These are phyloP conservation scores for Kalaharituber pfeilii DNA, from an alignment of 2,329 filamentous ascomycete species.

Conservation along the genomic window DNA sequence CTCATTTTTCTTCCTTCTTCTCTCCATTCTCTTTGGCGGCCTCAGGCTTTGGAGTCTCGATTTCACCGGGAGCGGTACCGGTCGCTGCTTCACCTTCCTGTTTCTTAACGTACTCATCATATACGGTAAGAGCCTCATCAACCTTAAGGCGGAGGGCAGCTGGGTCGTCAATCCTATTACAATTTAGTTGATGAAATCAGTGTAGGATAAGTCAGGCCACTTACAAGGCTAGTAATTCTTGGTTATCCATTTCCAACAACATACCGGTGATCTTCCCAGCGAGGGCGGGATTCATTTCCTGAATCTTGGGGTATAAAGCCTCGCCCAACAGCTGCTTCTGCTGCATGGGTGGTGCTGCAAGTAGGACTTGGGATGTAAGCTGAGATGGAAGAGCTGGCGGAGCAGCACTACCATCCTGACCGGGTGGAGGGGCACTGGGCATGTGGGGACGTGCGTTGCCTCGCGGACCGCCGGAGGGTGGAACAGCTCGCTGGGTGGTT, in stretches of 20 bases:
- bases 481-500: conserved; percentile 28
- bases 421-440: conserved; percentile 27
- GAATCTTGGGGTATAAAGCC: conserved; percentile 96
- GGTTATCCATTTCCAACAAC: conserved; percentile 98
- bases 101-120: conserved; percentile 96
- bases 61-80: too few species aligned
- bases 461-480: conserved; percentile 7
- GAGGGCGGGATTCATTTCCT: conserved; percentile 80
- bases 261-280: conserved; percentile 99
- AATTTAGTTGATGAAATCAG: too few species aligned
- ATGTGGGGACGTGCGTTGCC: conserved; percentile 26
- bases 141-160: conserved; percentile 83
- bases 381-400: conserved; percentile 20
- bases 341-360: conserved; percentile 43
- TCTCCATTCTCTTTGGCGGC: conserved; percentile 4
- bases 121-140: conserved; percentile 88
- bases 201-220: conserved; percentile 35
- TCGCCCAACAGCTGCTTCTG: conserved; percentile 99
- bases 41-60: conserved; percentile 8
- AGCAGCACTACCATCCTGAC: conserved; percentile 17
- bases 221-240: conserved; percentile 87
- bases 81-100: conserved; percentile 37
- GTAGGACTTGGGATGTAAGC: conserved; percentile 34
- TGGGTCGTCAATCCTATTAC: conserved; percentile 66
- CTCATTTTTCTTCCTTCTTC: conserved; percentile 8